Percentiles rank a stretch among this genome's conserved stretches.
phyloP scores from a whole-genome alignment of 495 filamentous ascomycete species.

The Lindgomyces ingoldianus region DNA sequence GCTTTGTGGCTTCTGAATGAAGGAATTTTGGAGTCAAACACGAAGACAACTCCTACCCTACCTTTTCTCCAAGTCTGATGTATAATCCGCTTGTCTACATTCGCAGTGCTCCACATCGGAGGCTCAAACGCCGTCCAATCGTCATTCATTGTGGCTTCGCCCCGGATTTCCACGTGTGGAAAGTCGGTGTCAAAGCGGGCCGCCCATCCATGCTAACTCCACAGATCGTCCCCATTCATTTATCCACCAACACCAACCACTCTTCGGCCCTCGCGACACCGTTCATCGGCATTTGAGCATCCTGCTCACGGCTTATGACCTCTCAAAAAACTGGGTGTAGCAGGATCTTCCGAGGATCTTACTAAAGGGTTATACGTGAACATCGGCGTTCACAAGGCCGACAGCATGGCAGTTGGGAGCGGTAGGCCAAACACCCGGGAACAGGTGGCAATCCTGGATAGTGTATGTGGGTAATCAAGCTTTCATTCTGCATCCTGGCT shows the following conservation, averaged over 20 bases:
- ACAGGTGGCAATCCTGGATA: neutral
- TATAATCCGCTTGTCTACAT: neutral
- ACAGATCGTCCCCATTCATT: neutral
- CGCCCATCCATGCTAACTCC: conserved; percentile 6
- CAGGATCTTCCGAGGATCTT: neutral
- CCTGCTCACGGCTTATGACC: neutral
- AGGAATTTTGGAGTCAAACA: neutral
- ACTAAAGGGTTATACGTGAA: no score
- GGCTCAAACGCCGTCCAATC: neutral
- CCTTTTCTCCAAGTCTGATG: neutral
- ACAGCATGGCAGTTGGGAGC: neutral
- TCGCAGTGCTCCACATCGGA: neutral
- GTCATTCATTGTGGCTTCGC: neutral
- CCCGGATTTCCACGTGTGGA: neutral
- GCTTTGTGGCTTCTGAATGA: neutral
- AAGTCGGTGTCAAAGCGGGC: neutral
- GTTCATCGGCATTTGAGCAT: neutral
- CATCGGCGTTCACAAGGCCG: no score
- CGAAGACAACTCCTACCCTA: neutral
- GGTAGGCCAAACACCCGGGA: neutral
- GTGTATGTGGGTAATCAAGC: conserved; percentile 11
- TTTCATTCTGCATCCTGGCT: neutral
- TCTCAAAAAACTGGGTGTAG: neutral
- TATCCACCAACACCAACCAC: conserved; percentile 5
- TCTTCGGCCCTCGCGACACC: neutral